These are phyloP conservation scores for Blastosporella zonata DNA, from an alignment of 1,284 basidiomycete species.

Conservation along the genomic window DNA sequence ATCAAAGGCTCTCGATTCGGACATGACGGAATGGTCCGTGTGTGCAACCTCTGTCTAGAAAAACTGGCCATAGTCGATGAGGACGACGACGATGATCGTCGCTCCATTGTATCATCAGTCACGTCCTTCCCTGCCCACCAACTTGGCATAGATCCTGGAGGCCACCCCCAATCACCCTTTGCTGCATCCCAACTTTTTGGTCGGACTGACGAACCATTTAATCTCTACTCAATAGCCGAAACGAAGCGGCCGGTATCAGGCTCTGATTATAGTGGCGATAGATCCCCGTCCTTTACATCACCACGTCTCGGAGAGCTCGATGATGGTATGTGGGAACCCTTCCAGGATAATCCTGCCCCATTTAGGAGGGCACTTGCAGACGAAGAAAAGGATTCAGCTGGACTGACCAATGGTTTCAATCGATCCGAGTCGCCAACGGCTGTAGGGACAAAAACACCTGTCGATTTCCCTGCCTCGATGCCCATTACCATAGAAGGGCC, in stretches of 20 bases:
- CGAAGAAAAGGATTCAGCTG: constrained; percentile 63
- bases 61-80: constrained; percentile 84
- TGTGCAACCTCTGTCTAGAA: constrained; percentile 92
- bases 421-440: constrained; percentile 44
- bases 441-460: constrained; percentile 46
- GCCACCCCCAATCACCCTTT: constrained; percentile 80
- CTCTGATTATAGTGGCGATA: constrained; percentile 51
- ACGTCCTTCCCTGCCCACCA: constrained; percentile 65
- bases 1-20: constrained; percentile 95
- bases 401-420: constrained; percentile 38
- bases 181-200: constrained; percentile 85
- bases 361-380: constrained; percentile 80
- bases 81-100: constrained; percentile 80
- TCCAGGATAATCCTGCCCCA: constrained; percentile 67
- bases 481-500: constrained; percentile 48
- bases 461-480: constrained; percentile 52
- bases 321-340: constrained; percentile 44
- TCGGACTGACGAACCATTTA: constrained; percentile 71
- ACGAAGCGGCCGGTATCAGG: constrained; percentile 52
- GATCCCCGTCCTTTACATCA: constrained; percentile 51
- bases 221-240: constrained; percentile 77
- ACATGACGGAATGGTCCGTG: constrained; percentile 87
- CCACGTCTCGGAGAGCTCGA: constrained; percentile 39
- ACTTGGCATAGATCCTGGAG: constrained; percentile 50
- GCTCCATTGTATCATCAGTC: constrained; percentile 69